phyloP scores from a whole-genome alignment of 805 yeast species.

The Helenozyma baotianmanensis region DNA sequence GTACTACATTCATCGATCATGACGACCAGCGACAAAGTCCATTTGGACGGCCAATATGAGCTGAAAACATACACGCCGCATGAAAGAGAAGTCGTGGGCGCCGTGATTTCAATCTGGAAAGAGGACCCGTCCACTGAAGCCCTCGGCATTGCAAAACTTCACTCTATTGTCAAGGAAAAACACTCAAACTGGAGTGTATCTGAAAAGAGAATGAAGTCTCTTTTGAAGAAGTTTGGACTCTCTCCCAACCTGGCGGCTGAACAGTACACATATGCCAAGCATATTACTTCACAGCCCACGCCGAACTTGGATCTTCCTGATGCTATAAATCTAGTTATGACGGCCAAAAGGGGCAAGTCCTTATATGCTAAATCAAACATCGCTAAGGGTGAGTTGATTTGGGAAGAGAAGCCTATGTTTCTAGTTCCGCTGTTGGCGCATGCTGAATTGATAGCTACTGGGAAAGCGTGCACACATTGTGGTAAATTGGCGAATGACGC shows the following conservation, averaged over 20 bases:
- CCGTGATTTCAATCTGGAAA: constrained; percentile 64
- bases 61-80: no score
- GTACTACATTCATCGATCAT: no score
- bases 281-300: constrained; percentile 48
- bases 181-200: constrained; percentile 63
- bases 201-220: constrained; percentile 50
- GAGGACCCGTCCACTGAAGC: constrained; percentile 59
- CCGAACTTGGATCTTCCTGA: constrained; percentile 41
- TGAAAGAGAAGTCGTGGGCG: constrained; percentile 54
- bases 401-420: constrained; percentile 59
- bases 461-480: constrained; percentile 72
- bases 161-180: constrained; percentile 42
- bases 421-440: constrained; percentile 67
- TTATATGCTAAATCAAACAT: constrained; percentile 49
- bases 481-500: constrained; percentile 46
- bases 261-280: constrained; percentile 47
- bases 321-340: constrained; percentile 42
- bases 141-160: constrained; percentile 51
- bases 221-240: constrained; percentile 56
- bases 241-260: constrained; percentile 27
- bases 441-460: constrained; percentile 50
- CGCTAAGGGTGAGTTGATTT: constrained; percentile 48
- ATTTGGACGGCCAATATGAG: no score
- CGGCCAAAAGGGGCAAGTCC: constrained; percentile 57
- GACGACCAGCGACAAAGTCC: no score